Evolutionary conservation across 768 basidiomycete genomes (phyloP).

Genomic region (Sporobolomyces roseus): DNA sequence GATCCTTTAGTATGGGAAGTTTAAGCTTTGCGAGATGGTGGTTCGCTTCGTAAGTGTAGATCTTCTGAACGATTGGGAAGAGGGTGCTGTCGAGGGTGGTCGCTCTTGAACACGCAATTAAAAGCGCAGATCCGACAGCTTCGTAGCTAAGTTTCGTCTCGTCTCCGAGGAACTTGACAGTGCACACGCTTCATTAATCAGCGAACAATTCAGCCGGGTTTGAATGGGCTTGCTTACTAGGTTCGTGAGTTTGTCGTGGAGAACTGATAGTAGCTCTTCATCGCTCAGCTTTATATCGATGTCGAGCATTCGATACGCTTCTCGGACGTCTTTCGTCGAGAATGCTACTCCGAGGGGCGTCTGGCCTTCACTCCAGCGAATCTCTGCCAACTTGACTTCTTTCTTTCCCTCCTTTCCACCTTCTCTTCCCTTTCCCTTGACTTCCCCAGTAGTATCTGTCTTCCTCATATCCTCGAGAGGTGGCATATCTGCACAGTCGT

Average conservation of each 20-base stretch:
- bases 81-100: neutral
- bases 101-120: neutral
- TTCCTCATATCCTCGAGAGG: conserved; percentile 7
- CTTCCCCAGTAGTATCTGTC: neutral
- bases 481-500: neutral
- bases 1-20: too few species aligned
- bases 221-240: too few species aligned
- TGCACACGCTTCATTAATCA: neutral
- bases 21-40: neutral
- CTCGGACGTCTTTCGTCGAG: neutral
- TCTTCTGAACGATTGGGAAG: neutral
- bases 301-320: neutral
- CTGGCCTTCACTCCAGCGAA: neutral
- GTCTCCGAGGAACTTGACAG: neutral
- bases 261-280: neutral
- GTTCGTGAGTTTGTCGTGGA: too few species aligned
- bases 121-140: neutral
- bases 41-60: neutral
- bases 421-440: neutral
- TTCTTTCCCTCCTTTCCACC: neutral
- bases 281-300: neutral
- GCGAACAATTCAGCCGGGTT: too few species aligned
- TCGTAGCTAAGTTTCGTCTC: neutral
- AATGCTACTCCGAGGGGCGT: neutral
- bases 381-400: neutral